Conservation (phyloP, 73 alveolate species). For the Paramecium caudatum region DNA sequence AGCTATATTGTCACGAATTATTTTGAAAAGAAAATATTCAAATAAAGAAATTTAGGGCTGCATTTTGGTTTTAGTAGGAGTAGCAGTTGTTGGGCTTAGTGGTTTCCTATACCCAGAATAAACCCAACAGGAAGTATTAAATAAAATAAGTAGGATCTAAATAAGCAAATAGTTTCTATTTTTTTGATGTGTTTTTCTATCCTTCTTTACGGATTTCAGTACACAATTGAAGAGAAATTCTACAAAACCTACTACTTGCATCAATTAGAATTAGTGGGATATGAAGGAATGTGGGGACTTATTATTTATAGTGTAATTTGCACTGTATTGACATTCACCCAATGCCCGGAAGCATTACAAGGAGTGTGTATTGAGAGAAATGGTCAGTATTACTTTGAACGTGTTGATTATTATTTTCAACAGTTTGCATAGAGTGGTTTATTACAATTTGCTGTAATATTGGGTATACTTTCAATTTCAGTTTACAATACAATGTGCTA, state of each 20-base stretch:
- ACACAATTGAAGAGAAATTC: conserved; percentile 62
- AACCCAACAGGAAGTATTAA: not conserved
- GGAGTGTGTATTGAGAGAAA: not conserved
- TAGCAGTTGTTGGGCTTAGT: conserved; percentile 60
- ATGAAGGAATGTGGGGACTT: conserved; percentile 76
- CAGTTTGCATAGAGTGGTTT: conserved; percentile 11
- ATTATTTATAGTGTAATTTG: conserved; percentile 39
- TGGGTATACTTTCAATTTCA: conserved; percentile 13
- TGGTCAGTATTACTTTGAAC: conserved; percentile 21
- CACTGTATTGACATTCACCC: not conserved
- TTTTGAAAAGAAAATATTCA: conserved; percentile 33
- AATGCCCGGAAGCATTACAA: conserved; percentile 4
- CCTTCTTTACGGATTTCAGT: conserved; percentile 38
- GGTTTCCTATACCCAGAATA: conserved; percentile 69
- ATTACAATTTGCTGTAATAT: not conserved
- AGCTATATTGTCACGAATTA: conserved; percentile 58
- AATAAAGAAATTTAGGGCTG: conserved; percentile 54
- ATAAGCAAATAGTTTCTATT: conserved; percentile 32
- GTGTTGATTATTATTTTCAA: conserved; percentile 60
- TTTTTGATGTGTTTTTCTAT: conserved; percentile 40
- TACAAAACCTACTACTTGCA: conserved; percentile 62
- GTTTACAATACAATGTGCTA: conserved; percentile 8
- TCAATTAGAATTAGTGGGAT: conserved; percentile 71
- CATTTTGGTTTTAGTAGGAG: conserved; percentile 36
- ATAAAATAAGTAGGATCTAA: not conserved